phyloP scores from a whole-genome alignment of 2,329 filamentous ascomycete species.

The Davidsoniella eucalypti region DNA sequence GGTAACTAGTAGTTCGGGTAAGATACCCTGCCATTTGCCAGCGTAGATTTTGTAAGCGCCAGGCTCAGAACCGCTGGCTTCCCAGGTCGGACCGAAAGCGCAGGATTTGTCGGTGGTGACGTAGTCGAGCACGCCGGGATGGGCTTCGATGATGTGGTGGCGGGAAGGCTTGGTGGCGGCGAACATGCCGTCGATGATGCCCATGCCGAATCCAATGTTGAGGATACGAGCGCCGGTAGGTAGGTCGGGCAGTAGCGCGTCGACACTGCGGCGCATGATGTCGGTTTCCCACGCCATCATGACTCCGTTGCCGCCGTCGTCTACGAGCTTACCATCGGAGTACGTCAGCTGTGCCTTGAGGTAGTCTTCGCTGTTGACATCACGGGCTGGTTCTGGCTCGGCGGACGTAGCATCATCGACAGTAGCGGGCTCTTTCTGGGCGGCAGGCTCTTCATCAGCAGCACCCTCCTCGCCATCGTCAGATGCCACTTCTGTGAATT shows the following conservation, averaged over 20 bases:
- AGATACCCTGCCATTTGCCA: slow-evolving; percentile 68
- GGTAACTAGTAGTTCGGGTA: slow-evolving; percentile 49
- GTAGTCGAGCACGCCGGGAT: slow-evolving; percentile 57
- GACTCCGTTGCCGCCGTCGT: slow-evolving; percentile 62
- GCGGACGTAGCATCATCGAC: slow-evolving; percentile 19
- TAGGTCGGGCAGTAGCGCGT: slow-evolving; percentile 38
- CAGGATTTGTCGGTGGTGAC: slow-evolving; percentile 28
- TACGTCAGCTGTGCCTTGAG: slow-evolving; percentile 51
- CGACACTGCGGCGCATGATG: slow-evolving; percentile 67
- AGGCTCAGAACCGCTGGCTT: slow-evolving; percentile 35
- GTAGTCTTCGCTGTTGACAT: slow-evolving; percentile 50
- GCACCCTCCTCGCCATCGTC: slow-evolving; percentile 11
- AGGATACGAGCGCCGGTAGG: slow-evolving; percentile 48
- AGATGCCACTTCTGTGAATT: slow-evolving; percentile 18
- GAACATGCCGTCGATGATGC: slow-evolving; percentile 68
- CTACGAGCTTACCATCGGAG: slow-evolving; percentile 49
- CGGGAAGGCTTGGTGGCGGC: slow-evolving; percentile 46
- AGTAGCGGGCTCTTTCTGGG: slow-evolving; percentile 18
- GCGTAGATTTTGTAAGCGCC: slow-evolving; percentile 56
- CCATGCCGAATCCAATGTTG: slow-evolving; percentile 85
- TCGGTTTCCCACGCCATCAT: slow-evolving; percentile 91
- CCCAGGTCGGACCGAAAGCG: slow-evolving; percentile 40
- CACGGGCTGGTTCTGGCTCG: slow-evolving; percentile 20
- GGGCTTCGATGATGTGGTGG: slow-evolving; percentile 79
- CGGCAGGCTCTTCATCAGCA: slow-evolving; percentile 18